Evolutionary conservation across 805 yeast genomes (phyloP).

Genomic region (Schizosaccharomyces japonicus): DNA sequence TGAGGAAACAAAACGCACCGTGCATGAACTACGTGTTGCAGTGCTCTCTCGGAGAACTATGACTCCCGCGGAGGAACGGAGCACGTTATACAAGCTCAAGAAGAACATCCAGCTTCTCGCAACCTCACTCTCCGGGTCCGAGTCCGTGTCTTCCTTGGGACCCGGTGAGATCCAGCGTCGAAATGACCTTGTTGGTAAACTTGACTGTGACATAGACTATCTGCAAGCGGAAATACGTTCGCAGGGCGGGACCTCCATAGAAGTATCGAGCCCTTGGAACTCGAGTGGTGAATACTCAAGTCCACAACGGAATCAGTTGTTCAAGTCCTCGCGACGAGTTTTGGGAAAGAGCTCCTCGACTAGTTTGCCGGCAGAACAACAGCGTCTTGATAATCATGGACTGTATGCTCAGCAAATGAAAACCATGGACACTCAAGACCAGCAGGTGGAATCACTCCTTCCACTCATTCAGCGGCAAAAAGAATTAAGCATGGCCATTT

Average conservation of each 20-base stretch:
- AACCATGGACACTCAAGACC: background rate
- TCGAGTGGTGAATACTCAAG: background rate
- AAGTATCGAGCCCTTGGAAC: background rate
- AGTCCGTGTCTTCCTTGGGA: background rate
- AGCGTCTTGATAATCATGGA: background rate
- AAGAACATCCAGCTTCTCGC: background rate
- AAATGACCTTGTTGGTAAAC: background rate
- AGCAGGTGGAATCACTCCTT: background rate
- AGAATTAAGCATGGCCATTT: background rate
- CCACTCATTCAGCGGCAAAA: background rate
- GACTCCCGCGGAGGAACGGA: background rate
- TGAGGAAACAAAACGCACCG: background rate
- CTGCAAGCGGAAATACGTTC: no score
- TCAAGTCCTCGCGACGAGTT: background rate
- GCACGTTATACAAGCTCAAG: background rate
- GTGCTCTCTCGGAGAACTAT: background rate
- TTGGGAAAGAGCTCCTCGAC: slow-evolving; percentile 2
- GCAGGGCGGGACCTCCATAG: no score
- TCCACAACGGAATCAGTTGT: background rate
- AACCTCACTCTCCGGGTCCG: background rate
- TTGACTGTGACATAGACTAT: background rate
- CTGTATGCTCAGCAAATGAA: background rate
- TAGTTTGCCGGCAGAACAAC: background rate
- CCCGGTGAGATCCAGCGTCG: background rate
- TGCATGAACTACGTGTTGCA: background rate